These are phyloP conservation scores for Tuber borchii DNA, from an alignment of 495 filamentous ascomycete species.

Conservation along the genomic window DNA sequence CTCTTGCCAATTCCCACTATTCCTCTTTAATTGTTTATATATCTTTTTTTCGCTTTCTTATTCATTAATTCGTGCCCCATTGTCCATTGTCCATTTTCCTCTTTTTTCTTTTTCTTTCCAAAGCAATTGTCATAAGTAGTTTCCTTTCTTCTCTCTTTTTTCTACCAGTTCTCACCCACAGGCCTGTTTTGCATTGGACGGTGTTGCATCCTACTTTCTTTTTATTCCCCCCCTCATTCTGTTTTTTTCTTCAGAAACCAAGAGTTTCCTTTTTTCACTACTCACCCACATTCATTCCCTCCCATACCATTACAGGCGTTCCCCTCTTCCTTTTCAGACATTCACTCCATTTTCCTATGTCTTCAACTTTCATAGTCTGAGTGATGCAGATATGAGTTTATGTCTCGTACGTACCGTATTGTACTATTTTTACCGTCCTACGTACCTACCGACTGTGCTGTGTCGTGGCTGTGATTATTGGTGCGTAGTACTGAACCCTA, in stretches of 20 bases:
- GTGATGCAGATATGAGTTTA: slow-evolving; percentile 6
- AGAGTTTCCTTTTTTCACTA: neutral
- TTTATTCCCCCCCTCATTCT: neutral
- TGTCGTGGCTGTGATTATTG: neutral
- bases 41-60: neutral
- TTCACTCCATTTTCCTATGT: neutral
- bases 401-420: neutral
- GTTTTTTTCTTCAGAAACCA: neutral
- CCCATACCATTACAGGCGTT: neutral
- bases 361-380: neutral
- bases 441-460: neutral
- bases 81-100: neutral
- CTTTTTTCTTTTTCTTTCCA: too few relatives aligned
- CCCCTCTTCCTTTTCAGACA: neutral
- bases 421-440: neutral
- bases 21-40: neutral
- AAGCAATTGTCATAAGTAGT: neutral
- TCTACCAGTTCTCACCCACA: neutral
- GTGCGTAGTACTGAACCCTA: too few relatives aligned
- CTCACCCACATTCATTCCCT: neutral
- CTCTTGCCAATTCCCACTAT: neutral
- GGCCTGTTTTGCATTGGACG: neutral
- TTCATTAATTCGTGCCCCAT: neutral
- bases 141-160: neutral
- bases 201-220: neutral